phyloP scores from a whole-genome alignment of 2,329 filamentous ascomycete genomes.

The Calcarisporium arbuscula region DNA sequence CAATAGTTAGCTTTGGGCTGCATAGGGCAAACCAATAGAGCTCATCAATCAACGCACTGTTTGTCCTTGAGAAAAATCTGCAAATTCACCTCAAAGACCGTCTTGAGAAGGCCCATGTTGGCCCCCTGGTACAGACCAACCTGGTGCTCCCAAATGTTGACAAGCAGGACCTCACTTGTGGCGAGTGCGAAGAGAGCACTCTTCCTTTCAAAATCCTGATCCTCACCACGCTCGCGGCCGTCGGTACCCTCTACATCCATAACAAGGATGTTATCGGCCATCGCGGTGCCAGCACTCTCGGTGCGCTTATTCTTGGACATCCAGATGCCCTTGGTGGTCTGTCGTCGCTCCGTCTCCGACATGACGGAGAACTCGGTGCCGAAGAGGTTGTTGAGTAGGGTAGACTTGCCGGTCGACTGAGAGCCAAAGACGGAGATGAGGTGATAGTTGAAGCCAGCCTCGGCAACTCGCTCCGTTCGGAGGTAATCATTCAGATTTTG shows the following conservation, averaged over 20 bases:
- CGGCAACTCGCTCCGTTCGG: constrained; percentile 68
- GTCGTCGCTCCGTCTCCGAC: constrained; percentile 86
- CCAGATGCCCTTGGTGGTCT: constrained; percentile 99
- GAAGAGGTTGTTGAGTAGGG: constrained; percentile 91
- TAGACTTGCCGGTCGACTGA: constrained; percentile 97
- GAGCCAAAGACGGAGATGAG: constrained; percentile 98
- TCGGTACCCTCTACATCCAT: constrained; percentile 99
- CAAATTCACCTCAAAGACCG: constrained; percentile 96
- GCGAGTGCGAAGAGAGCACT: constrained; percentile 94
- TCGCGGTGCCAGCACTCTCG: constrained; percentile 46
- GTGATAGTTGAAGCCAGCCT: constrained; percentile 97
- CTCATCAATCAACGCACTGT: no score
- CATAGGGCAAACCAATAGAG: not conserved
- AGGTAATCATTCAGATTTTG: constrained; percentile 77
- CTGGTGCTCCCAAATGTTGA: constrained; percentile 99
- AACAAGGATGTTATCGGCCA: constrained; percentile 97
- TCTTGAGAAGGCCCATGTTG: constrained; percentile 98
- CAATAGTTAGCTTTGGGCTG: not conserved
- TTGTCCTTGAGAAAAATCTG: constrained; percentile 95
- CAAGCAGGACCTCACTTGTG: constrained; percentile 94
- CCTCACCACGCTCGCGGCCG: constrained; percentile 89
- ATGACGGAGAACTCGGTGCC: constrained; percentile 96
- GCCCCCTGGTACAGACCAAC: constrained; percentile 96
- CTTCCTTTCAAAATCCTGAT: constrained; percentile 98
- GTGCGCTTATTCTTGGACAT: constrained; percentile 90